Base-by-base conservation (phyloP, 164 flowering plant genomes). In the Litsea cubeba region DNA sequence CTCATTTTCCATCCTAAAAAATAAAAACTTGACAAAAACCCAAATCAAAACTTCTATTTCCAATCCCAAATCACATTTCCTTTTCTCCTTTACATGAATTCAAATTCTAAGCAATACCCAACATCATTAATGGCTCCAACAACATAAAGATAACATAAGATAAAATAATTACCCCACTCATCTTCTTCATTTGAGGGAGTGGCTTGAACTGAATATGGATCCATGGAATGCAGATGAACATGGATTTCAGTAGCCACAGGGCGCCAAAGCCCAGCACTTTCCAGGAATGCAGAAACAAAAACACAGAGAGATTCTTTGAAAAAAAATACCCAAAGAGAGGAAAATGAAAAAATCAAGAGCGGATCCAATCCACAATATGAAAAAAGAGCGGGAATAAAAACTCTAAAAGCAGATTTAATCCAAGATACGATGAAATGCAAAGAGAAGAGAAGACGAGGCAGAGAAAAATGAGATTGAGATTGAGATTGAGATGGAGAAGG, bases 151-250 rank as follows among this genome's bases (percentile, higher is more conserved):
- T 26, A 51, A 51, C 58, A 12, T 14, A 67, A 12, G 7, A 20
- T 62, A 24, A 40, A 20, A 76, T 58, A 30, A 71, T 67, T 85
- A 88, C 95, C 95, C 95, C 95, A 90, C 80, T 88, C 92, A 74
- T 90, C 91, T 75, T 87, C 92, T 84, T 86, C 88, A 62, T 81
- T 51, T 49, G 83, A 75, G 76, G 84, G 83, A 84, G 84, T 80
- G 83, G 87, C 65, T 65, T 74, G 90, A 73, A 76, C 78, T 71
- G 85, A 77, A 78, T 87, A 84, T 15, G 79, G 82, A 79, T 88
- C 92, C 95, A 90, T 90, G 72, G 76, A 76, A 76, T 72, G 74
- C 81, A 62, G 85, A 84, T 23, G 89, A 85, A 83, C 93, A 89
- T 89, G 83, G 90, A 87, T 85, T 81, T 87, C 81, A 74, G 73